Conservation (phyloP, 805 yeast genomes). For the Candida arabinofermentans region DNA sequence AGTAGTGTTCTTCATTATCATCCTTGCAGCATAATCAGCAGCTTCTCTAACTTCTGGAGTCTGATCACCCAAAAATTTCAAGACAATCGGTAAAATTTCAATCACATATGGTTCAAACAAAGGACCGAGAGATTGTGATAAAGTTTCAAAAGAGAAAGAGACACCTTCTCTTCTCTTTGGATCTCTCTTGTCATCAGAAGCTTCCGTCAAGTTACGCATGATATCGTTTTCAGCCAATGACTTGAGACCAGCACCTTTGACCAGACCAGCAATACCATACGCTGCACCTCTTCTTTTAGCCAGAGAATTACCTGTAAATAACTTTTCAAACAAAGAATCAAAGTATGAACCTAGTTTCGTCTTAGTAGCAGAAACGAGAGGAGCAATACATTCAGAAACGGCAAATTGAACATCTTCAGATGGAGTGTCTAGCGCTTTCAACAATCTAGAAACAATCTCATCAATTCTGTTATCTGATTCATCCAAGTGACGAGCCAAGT, state of each 20-base stretch:
- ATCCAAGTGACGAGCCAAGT: conserved; percentile 80
- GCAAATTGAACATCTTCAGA: conserved; percentile 89
- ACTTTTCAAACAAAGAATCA: conserved; percentile 52
- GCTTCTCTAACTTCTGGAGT: conserved; percentile 85
- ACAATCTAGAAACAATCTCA: conserved; percentile 61
- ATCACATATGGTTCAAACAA: conserved; percentile 92
- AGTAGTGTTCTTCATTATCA: conserved; percentile 87
- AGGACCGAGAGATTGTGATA: conserved; percentile 71
- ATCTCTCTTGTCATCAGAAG: conserved; percentile 83
- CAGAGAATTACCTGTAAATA: conserved; percentile 47
- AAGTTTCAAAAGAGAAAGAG: conserved; percentile 77
- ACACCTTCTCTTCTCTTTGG: conserved; percentile 80
- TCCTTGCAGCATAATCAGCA: conserved; percentile 80
- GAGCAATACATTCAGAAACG: conserved; percentile 80
- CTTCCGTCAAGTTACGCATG: conserved; percentile 69
- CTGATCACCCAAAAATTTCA: conserved; percentile 81
- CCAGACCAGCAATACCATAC: conserved; percentile 91
- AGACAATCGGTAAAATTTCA: conserved; percentile 77
- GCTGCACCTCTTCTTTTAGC: conserved; percentile 89
- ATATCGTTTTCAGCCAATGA: conserved; percentile 74
- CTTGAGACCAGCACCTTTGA: conserved; percentile 83
- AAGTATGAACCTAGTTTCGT: conserved; percentile 49
- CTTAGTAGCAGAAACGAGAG: conserved; percentile 61
- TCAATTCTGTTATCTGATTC: conserved; percentile 61
- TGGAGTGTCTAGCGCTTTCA: conserved; percentile 77